A percentile compares a stretch with the other conserved stretches of the same genome.
These are phyloP conservation scores for Alternaria novae-zelandiae DNA, from an alignment of 2,329 filamentous ascomycete species.

Conservation along the genomic window DNA sequence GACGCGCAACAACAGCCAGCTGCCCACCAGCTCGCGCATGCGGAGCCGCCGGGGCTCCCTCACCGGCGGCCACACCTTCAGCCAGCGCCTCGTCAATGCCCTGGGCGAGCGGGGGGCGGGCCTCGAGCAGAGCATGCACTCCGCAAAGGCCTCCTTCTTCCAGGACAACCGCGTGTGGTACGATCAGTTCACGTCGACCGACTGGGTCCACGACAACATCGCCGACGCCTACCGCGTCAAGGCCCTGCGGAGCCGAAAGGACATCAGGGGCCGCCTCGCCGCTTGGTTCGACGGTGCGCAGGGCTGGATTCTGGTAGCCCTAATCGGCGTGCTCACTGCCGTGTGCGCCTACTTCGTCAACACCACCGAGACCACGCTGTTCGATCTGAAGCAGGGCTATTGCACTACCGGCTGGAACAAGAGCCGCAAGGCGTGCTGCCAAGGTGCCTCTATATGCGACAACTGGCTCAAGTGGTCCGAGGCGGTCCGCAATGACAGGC, in stretches of 20 bases:
- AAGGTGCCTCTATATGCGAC: slow-evolving; percentile 60
- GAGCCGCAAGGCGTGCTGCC: slow-evolving; percentile 72
- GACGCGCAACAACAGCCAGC: slow-evolving; percentile 47
- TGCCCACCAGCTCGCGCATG: slow-evolving; percentile 38
- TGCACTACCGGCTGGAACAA: slow-evolving; percentile 74
- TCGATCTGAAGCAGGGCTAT: slow-evolving; percentile 91
- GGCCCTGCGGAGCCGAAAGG: slow-evolving; percentile 78
- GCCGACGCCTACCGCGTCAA: slow-evolving; percentile 91
- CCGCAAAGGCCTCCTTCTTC: slow-evolving; percentile 70
- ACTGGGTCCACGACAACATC: slow-evolving; percentile 98
- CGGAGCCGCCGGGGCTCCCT: slow-evolving; percentile 44
- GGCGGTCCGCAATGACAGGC: slow-evolving; percentile 57
- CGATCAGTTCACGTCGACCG: slow-evolving; percentile 95
- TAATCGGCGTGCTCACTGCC: slow-evolving; percentile 87
- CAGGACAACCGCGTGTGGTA: slow-evolving; percentile 95
- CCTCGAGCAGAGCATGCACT: slow-evolving; percentile 60
- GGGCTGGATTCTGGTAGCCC: slow-evolving; percentile 90
- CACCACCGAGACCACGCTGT: slow-evolving; percentile 82
- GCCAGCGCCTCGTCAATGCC: slow-evolving; percentile 64
- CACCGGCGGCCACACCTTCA: slow-evolving; percentile 40
- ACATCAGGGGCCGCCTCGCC: slow-evolving; percentile 79
- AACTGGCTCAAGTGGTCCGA: slow-evolving; percentile 71
- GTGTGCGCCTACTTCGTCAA: slow-evolving; percentile 87
- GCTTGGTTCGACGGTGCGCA: slow-evolving; percentile 85
- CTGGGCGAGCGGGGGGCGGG: slow-evolving; percentile 60